Base-by-base conservation (phyloP, 371 early-diverging fungal species). In the Mucor mucedo region DNA sequence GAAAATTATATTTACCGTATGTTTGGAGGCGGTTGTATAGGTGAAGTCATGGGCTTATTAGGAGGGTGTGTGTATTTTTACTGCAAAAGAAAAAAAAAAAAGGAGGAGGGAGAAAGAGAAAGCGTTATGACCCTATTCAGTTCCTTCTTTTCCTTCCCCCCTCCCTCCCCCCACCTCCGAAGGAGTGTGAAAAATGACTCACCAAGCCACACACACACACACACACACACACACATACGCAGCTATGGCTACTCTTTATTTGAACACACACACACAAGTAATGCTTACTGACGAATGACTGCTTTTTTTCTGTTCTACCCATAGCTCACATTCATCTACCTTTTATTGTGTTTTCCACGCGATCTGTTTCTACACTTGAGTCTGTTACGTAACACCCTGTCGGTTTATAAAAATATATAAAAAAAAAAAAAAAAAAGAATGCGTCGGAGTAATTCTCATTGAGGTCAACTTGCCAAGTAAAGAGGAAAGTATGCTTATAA, bases 11-110 rank as follows among this genome's bases (percentile, higher is more conserved):
- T 48, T 68, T 68, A 68, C 69, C 69, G 69, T 56, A 68, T 63
- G 52, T 68, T 68, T n/a, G 69, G 69, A 55, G 69, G 68, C 16
- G 63, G 69, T 33, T 68, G 69, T 39, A 68, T 63, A 52, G 69
- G 69, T 13, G 69, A 68, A 60, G 69, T 63, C 69, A 68, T 66
- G 27, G 0, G n/a, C 11, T 6, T 42, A 42, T 9, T 9, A 42
- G 4, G 42, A 42, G 11, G 11, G 40, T 39, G 6, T 6, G 13
- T 44, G 5, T 44, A 2, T n/a, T 44, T 44, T 44, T 14, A 13
- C 32, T 39, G 29, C 4, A 52, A 32, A 40, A 41, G 9, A 14
- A 9, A 21, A 35, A 13, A 49, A 27, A 28, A 4, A 50, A 16
- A 39, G 27, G 39, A 29, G 49, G 21, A 50, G 38, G 14, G 28